phyloP scores from a whole-genome alignment of 2,329 filamentous ascomycete genomes.

The Colletotrichum agaves region DNA sequence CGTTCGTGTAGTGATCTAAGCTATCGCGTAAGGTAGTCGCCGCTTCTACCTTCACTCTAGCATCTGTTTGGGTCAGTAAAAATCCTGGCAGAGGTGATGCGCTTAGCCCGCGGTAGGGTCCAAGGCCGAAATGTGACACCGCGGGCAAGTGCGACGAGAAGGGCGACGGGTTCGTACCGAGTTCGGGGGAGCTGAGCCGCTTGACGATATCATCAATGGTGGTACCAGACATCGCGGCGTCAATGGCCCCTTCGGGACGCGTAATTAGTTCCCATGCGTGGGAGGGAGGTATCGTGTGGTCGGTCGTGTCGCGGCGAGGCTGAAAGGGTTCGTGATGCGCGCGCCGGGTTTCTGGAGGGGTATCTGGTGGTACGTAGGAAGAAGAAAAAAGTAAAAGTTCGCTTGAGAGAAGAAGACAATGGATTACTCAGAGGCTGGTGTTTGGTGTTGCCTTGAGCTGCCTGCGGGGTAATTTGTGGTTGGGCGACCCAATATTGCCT shows the following conservation, averaged over 20 bases:
- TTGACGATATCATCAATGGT: conserved; percentile 72
- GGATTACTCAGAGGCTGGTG: background rate
- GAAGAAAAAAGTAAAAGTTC: conserved; percentile 10
- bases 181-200: conserved; percentile 66
- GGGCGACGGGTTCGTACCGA: conserved; percentile 54
- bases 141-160: conserved; percentile 10
- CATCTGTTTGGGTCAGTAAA: conserved; percentile 65
- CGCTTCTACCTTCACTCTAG: conserved; percentile 82
- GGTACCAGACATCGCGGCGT: conserved; percentile 69
- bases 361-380: conserved; percentile 17
- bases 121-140: background rate
- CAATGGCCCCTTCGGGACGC: conserved; percentile 54
- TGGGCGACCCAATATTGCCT: background rate
- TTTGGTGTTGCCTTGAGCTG: conserved; percentile 2
- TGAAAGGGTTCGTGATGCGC: conserved; percentile 17
- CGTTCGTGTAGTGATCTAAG: conserved; percentile 87
- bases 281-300: conserved; percentile 39
- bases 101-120: conserved; percentile 21
- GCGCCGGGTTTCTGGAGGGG: conserved; percentile 24
- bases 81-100: conserved; percentile 5
- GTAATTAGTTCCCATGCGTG: conserved; percentile 49
- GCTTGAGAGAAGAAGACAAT: background rate
- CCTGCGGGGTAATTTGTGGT: conserved; percentile 2
- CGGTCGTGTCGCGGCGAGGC: conserved; percentile 33
- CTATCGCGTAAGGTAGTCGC: conserved; percentile 90